Percentiles rank a stretch among this genome's conserved stretches.
phyloP scores from a whole-genome alignment of 345 rosid species.

The Eucalyptus microcorys region DNA sequence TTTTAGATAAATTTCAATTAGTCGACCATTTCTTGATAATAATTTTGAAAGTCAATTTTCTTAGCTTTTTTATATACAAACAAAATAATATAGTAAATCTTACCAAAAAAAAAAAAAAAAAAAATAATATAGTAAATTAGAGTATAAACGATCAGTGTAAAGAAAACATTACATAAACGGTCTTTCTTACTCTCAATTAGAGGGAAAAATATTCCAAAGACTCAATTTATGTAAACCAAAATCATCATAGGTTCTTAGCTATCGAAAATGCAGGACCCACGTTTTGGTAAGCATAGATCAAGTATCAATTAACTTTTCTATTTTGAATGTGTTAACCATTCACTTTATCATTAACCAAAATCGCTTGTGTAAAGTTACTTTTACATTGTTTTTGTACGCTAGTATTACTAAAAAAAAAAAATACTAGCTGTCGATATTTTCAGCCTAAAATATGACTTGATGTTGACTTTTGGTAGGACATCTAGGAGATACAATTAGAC shows the following conservation, averaged over 20 bases:
- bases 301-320: not conserved
- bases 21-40: not conserved
- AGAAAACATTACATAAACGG: not conserved
- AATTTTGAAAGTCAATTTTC: not conserved
- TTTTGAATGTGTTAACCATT: not conserved
- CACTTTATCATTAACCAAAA: not conserved
- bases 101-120: too few relatives aligned
- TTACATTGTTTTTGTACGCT: not conserved
- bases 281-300: not conserved
- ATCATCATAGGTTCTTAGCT: not conserved
- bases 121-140: not conserved
- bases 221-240: not conserved
- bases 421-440: fast-evolving
- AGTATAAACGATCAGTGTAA: not conserved
- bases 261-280: not conserved
- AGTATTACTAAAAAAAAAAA: not conserved
- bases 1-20: not conserved
- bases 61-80: not conserved
- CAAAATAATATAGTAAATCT: not conserved
- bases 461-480: not conserved
- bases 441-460: not conserved
- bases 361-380: not conserved
- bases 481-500: not conserved
- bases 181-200: not conserved
- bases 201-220: not conserved